Evolutionary conservation across 169 alveolate species (phyloP).

Genomic region (Theileria annulata): DNA sequence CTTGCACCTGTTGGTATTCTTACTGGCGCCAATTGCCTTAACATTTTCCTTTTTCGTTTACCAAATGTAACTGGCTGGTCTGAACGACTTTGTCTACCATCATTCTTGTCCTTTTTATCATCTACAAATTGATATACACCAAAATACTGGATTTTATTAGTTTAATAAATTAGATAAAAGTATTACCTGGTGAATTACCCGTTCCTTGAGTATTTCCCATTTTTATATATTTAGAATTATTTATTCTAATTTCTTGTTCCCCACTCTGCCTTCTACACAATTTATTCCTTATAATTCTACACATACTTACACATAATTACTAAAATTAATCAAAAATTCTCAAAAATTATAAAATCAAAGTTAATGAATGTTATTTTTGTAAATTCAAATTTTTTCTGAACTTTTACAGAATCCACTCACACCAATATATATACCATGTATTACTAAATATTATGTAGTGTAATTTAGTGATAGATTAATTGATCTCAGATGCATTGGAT

Average conservation of each 20-base stretch:
- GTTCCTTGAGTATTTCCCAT: conserved; percentile 65
- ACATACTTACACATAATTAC: neutral
- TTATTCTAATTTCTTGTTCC: conserved; percentile 8
- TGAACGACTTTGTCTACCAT: conserved; percentile 24
- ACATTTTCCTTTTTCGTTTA: conserved; percentile 54
- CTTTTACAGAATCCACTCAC: neutral
- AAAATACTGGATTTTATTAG: neutral
- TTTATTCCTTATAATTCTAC: neutral
- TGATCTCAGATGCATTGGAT: conserved; percentile 36
- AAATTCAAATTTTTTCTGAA: too few relatives aligned
- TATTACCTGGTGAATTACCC: neutral
- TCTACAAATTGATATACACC: conserved; percentile 5
- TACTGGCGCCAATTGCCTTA: conserved; percentile 57
- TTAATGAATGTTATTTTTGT: neutral
- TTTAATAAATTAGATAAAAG: neutral
- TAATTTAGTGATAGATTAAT: conserved; percentile 7
- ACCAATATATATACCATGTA: too few relatives aligned
- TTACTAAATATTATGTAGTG: neutral
- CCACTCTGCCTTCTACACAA: neutral
- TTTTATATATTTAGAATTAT: neutral
- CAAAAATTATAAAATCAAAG: neutral
- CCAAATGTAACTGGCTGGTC: conserved; percentile 58
- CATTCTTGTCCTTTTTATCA: conserved; percentile 22
- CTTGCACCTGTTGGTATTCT: conserved; percentile 57
- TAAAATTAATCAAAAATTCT: neutral